Conservation (phyloP, 768 basidiomycete species). For the Hirschioporus abietinus region DNA sequence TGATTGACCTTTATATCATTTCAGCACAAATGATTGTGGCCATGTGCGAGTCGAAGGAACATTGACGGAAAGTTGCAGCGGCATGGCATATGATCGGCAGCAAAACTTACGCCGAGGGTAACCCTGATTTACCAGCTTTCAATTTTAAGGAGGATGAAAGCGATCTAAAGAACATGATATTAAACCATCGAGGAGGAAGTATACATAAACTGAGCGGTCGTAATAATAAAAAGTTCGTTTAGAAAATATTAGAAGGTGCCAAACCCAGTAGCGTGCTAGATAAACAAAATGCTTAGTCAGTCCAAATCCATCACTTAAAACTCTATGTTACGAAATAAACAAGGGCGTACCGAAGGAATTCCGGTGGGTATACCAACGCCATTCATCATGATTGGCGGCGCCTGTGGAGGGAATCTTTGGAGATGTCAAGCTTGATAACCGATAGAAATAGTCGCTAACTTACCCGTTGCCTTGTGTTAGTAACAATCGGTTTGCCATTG, state of each 20-base stretch:
- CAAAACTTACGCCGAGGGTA: background rate
- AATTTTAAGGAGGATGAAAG: background rate
- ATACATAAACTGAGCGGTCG: background rate
- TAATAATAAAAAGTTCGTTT: constrained; percentile 1
- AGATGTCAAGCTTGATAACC: constrained; percentile 7
- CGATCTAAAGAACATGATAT: constrained; percentile 2
- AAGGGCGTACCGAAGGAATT: constrained; percentile 54
- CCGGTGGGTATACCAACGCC: constrained; percentile 40
- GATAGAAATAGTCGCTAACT: constrained; percentile 11
- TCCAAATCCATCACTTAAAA: constrained; percentile 4
- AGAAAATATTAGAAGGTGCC: constrained; percentile 30
- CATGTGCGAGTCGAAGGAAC: background rate
- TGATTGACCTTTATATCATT: background rate
- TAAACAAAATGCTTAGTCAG: constrained; percentile 7
- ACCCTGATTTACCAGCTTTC: background rate
- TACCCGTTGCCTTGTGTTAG: constrained; percentile 73
- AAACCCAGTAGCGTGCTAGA: constrained; percentile 63
- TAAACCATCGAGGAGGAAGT: background rate
- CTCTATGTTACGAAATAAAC: too few relatives aligned
- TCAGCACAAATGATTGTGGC: too few relatives aligned
- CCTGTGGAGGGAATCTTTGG: constrained; percentile 56
- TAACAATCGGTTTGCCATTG: constrained; percentile 57
- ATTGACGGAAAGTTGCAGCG: background rate
- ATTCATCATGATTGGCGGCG: constrained; percentile 56
- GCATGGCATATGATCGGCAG: too few relatives aligned